Evolutionary conservation across 805 yeast species (phyloP).

Genomic region (Maudiozyma turicensis): DNA sequence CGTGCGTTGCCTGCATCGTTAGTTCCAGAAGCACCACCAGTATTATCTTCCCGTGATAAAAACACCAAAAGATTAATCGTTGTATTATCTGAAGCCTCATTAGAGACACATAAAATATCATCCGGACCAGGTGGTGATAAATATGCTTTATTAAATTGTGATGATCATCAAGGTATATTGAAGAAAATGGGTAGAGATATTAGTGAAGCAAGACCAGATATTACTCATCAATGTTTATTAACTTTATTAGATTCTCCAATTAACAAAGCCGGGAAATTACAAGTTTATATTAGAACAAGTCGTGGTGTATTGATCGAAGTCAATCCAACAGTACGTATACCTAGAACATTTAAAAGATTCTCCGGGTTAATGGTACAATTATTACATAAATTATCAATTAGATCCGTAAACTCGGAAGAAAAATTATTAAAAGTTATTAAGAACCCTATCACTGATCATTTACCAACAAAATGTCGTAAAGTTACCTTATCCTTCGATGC

Average conservation of each 20-base stretch:
- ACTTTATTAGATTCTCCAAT: slow-evolving; percentile 95
- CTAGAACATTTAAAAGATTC: slow-evolving; percentile 95
- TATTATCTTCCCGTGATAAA: slow-evolving; percentile 77
- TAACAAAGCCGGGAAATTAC: slow-evolving; percentile 93
- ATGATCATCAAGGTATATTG: slow-evolving; percentile 92
- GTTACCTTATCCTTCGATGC: slow-evolving; percentile 91
- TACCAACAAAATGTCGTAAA: slow-evolving; percentile 92
- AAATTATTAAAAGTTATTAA: slow-evolving; percentile 87
- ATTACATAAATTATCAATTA: slow-evolving; percentile 81
- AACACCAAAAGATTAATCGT: slow-evolving; percentile 80
- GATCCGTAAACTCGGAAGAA: slow-evolving; percentile 93
- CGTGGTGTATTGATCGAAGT: slow-evolving; percentile 92
- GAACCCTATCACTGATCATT: slow-evolving; percentile 93
- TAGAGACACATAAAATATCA: slow-evolving; percentile 87
- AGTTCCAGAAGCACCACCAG: slow-evolving; percentile 80
- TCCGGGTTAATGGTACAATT: slow-evolving; percentile 97
- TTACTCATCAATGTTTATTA: slow-evolving; percentile 93
- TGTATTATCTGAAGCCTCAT: slow-evolving; percentile 90
- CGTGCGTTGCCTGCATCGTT: slow-evolving; percentile 54
- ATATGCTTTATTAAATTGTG: slow-evolving; percentile 89
- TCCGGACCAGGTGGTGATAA: slow-evolving; percentile 80
- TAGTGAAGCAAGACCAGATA: slow-evolving; percentile 98
- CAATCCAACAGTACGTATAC: slow-evolving; percentile 92
- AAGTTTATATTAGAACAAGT: slow-evolving; percentile 93
- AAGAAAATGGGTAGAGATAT: slow-evolving; percentile 96